A percentile compares a stretch with the other conserved stretches of the same genome.
Conservation (phyloP, 176 grass and related monocot genomes). For the Cenchrus americanus region DNA sequence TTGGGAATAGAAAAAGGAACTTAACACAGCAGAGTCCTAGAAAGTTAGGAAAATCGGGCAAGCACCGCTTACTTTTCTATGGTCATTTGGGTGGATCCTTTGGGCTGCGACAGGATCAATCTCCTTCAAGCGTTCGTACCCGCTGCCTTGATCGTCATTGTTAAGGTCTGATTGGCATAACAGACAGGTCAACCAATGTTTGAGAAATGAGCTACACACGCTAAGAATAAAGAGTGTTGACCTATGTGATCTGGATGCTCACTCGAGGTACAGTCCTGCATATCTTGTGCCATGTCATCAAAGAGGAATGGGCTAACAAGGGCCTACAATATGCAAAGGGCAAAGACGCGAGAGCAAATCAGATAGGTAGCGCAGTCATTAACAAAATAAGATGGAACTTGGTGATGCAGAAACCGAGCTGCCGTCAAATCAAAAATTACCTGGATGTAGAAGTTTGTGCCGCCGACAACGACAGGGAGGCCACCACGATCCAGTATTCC, state of each 20-base stretch:
- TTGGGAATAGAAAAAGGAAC: constrained; percentile 33
- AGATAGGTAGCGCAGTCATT: neutral
- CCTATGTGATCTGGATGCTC: constrained; percentile 40
- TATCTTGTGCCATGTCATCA: constrained; percentile 69
- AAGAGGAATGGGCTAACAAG: constrained; percentile 83
- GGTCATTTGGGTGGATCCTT: constrained; percentile 89
- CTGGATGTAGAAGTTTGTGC: constrained; percentile 98
- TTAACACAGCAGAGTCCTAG: constrained; percentile 11
- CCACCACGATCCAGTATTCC: constrained; percentile 68
- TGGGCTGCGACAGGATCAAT: constrained; percentile 75
- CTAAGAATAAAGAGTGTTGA: constrained; percentile 34
- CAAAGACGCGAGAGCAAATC: neutral
- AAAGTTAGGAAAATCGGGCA: constrained; percentile 3
- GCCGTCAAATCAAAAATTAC: constrained; percentile 27
- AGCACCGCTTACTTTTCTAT: constrained; percentile 64
- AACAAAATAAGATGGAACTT: neutral
- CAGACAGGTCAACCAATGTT: neutral
- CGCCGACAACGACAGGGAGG: constrained; percentile 88
- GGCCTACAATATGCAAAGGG: constrained; percentile 46
- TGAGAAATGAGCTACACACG: neutral
- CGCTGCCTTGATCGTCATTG: constrained; percentile 41
- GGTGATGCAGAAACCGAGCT: neutral
- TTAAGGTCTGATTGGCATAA: constrained; percentile 42
- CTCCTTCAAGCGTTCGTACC: constrained; percentile 67
- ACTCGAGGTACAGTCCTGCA: constrained; percentile 35